phyloP scores from a whole-genome alignment of 352 stramenopile genomes.

The Phytophthora cactorum region DNA sequence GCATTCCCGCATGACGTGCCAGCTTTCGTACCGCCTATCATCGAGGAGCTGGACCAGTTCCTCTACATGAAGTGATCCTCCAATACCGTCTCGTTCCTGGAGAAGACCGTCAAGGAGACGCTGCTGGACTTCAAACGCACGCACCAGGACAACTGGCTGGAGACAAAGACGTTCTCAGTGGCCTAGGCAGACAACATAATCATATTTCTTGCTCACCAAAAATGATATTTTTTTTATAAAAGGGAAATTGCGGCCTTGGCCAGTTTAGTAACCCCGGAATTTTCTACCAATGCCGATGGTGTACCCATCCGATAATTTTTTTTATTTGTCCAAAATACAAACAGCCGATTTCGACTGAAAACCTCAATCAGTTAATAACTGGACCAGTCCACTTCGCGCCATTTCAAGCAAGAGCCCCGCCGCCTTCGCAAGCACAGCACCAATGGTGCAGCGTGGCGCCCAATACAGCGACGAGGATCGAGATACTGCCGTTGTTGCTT shows the following conservation, averaged over 20 bases:
- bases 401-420: no score
- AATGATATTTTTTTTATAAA: background rate
- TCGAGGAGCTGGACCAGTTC: constrained; percentile 76
- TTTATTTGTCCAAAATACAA: background rate
- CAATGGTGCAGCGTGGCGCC: no score
- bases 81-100: constrained; percentile 65
- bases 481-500: no score
- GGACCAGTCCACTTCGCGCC: no score
- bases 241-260: background rate
- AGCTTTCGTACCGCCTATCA: constrained; percentile 65
- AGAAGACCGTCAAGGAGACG: constrained; percentile 80
- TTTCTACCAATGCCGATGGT: background rate
- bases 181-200: background rate
- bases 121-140: constrained; percentile 86
- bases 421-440: no score
- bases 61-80: constrained; percentile 72
- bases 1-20: constrained; percentile 83
- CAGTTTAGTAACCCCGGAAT: background rate
- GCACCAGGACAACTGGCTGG: constrained; percentile 85
- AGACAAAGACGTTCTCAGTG: constrained; percentile 70
- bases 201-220: no score
- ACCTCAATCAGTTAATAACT: no score
- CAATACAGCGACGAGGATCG: no score
- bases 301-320: background rate
- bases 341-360: background rate